Conservation (phyloP, 257 asterid species). For the Mitragyna speciosa region DNA sequence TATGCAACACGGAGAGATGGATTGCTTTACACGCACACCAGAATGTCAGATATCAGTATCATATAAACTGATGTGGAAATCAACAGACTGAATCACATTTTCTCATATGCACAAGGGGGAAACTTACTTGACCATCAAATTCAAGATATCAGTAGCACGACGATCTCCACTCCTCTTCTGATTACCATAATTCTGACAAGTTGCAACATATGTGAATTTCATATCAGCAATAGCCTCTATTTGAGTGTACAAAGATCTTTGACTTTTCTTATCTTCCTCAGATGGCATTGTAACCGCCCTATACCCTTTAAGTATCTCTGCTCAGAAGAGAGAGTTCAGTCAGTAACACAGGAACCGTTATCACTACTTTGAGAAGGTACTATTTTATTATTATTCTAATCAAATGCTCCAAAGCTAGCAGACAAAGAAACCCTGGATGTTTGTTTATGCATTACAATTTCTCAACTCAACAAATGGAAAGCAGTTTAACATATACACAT, state of each 20-base stretch:
- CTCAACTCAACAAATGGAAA: not conserved
- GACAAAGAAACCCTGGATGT: not conserved
- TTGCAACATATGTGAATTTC: slow-evolving; percentile 96
- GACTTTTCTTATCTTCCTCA: slow-evolving; percentile 81
- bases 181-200: slow-evolving; percentile 96
- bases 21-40: slow-evolving; percentile 51
- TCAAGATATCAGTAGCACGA: slow-evolving; percentile 94
- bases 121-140: slow-evolving; percentile 97
- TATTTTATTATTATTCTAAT: not conserved
- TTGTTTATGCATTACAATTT: not conserved
- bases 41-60: slow-evolving; percentile 18
- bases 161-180: slow-evolving; percentile 97
- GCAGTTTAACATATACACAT: not conserved
- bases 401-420: not conserved
- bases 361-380: not conserved
- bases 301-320: slow-evolving; percentile 92
- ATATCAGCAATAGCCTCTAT: slow-evolving; percentile 96
- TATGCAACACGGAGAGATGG: slow-evolving; percentile 98
- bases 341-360: slow-evolving; percentile 13
- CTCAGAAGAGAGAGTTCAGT: slow-evolving; percentile 21
- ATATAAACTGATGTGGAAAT: slow-evolving; percentile 16
- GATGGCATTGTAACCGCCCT: slow-evolving; percentile 65
- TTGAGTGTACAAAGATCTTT: slow-evolving; percentile 85
- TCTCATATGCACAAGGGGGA: slow-evolving; percentile 7
- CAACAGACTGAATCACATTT: not conserved